phyloP scores from a whole-genome alignment of 306 rosid species.

The Trifolium repens region DNA sequence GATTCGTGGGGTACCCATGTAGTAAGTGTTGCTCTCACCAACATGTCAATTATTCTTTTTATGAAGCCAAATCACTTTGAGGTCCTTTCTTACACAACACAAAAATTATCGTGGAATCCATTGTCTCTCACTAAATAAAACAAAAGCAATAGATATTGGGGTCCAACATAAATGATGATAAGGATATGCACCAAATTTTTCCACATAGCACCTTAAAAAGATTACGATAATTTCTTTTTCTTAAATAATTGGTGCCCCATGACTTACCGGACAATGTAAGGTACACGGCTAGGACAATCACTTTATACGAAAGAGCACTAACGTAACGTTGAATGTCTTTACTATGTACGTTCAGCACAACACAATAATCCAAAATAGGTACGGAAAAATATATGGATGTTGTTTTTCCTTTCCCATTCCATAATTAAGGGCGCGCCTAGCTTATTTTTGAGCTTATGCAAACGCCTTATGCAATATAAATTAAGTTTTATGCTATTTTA shows the following conservation, averaged over 20 bases:
- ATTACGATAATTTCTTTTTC: constrained; percentile 26
- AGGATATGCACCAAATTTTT: constrained; percentile 38
- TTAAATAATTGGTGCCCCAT: neutral
- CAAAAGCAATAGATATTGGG: constrained; percentile 36
- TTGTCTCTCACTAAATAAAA: constrained; percentile 24
- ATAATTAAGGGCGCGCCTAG: too few species aligned
- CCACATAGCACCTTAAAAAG: constrained; percentile 30
- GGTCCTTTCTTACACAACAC: constrained; percentile 1
- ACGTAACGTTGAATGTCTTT: constrained; percentile 27
- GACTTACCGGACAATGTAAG: constrained; percentile 42
- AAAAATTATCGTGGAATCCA: neutral
- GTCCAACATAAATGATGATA: constrained; percentile 41
- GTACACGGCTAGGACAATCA: constrained; percentile 43
- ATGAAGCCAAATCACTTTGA: neutral
- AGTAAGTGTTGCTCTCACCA: constrained; percentile 20
- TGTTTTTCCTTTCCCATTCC: neutral
- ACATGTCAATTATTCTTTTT: neutral
- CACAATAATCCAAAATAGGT: neutral
- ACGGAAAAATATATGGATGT: neutral
- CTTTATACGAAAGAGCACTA: constrained; percentile 18
- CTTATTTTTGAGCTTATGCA: too few species aligned
- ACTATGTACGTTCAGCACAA: constrained; percentile 5
- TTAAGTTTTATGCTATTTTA: too few species aligned
- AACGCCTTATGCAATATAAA: too few species aligned
- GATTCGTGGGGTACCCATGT: constrained; percentile 23